Evolutionary conservation across 1,284 basidiomycete genomes (phyloP).

Genomic region (Ganoderma leucocontextum): DNA sequence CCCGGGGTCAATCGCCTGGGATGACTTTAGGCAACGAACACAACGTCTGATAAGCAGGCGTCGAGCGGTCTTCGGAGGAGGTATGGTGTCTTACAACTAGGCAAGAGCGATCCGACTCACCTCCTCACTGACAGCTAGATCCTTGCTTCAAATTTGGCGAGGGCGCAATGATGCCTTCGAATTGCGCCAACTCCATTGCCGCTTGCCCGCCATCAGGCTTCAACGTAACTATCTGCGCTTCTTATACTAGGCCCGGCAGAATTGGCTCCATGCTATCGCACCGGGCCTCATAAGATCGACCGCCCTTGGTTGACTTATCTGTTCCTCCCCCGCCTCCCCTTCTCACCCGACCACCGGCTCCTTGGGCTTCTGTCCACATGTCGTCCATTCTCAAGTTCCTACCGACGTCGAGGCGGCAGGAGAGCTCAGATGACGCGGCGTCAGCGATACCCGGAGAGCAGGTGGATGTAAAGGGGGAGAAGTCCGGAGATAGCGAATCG

Average conservation of each 20-base stretch:
- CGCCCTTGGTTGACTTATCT: neutral
- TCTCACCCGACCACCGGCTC: neutral
- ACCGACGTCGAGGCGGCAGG: conserved; percentile 15
- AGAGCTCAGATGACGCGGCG: conserved; percentile 14
- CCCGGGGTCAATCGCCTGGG: neutral
- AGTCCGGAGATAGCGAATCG: conserved; percentile 22
- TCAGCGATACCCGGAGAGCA: conserved; percentile 12
- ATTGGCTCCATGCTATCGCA: neutral
- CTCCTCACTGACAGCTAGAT: neutral
- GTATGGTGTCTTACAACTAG: neutral
- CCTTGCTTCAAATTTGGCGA: neutral
- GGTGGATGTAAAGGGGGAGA: conserved; percentile 24
- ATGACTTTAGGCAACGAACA: neutral
- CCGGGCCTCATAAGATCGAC: neutral
- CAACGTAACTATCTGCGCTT: conserved; percentile 13
- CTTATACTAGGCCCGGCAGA: conserved; percentile 6
- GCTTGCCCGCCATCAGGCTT: neutral
- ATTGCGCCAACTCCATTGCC: conserved; percentile 13
- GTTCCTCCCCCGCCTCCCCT: neutral
- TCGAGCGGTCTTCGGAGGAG: neutral
- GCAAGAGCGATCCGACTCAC: neutral
- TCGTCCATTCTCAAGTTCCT: conserved; percentile 24
- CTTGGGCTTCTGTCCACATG: conserved; percentile 16
- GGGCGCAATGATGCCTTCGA: conserved; percentile 13
- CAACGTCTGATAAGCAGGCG: neutral